These are phyloP conservation scores for Choricystis sp. DNA, from an alignment of 139 green algal genomes.

Conservation along the genomic window DNA sequence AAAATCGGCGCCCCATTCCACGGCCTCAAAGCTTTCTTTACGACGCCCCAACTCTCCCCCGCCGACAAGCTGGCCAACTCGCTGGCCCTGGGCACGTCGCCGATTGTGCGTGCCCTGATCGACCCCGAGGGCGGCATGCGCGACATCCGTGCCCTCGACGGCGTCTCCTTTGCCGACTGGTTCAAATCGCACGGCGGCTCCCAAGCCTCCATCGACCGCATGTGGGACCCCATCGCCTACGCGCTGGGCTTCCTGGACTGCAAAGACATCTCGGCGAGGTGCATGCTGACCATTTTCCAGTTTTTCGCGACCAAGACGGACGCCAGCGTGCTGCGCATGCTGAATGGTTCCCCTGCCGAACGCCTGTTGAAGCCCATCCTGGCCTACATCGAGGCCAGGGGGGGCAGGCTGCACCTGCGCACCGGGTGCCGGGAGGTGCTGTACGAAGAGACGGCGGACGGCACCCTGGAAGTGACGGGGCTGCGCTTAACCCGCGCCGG, in stretches of 20 bases:
- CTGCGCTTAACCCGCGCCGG: conserved; percentile 39
- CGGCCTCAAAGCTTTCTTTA: conserved; percentile 91
- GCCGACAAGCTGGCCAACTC: conserved; percentile 76
- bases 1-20: conserved; percentile 83
- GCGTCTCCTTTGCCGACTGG: conserved; percentile 78
- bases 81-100: conserved; percentile 74
- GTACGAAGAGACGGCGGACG: conserved; percentile 51
- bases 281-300: conserved; percentile 95
- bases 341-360: conserved; percentile 80
- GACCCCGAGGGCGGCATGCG: conserved; percentile 84
- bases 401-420: conserved; percentile 63
- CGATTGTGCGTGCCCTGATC: conserved; percentile 74
- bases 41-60: conserved; percentile 68
- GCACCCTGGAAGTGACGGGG: conserved; percentile 49
- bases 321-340: conserved; percentile 82
- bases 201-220: conserved; percentile 69
- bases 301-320: conserved; percentile 99
- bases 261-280: conserved; percentile 86
- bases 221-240: conserved; percentile 96
- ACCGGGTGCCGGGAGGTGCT: conserved; percentile 70
- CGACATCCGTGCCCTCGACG: conserved; percentile 71
- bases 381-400: conserved; percentile 70
- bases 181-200: conserved; percentile 73
- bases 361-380: conserved; percentile 72
- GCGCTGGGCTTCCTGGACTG: conserved; percentile 93